Percentiles rank a stretch among this genome's conserved stretches.
Evolutionary conservation across 805 yeast genomes (phyloP).

Genomic region (Yamadazyma scolyti): DNA sequence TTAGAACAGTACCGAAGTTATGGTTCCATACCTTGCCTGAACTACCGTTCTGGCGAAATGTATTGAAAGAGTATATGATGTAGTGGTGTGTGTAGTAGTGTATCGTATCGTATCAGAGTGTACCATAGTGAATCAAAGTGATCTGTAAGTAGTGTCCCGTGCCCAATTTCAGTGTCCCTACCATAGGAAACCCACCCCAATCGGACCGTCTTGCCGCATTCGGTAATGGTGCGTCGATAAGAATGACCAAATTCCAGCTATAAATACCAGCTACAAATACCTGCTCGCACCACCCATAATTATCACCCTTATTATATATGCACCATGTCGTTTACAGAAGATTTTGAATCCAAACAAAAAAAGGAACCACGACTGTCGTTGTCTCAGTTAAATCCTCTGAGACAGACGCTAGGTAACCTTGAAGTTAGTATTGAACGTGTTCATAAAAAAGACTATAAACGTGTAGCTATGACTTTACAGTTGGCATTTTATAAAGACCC

Average conservation of each 20-base stretch:
- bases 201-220: too few relatives aligned
- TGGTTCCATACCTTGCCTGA: too few relatives aligned
- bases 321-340: conserved; percentile 21
- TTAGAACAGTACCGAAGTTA: too few relatives aligned
- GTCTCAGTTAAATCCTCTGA: conserved; percentile 27
- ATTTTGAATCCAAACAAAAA: conserved; percentile 26
- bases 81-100: too few relatives aligned
- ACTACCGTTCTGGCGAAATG: too few relatives aligned
- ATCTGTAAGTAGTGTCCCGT: too few relatives aligned
- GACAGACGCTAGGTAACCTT: conserved; percentile 12
- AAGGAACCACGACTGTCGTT: conserved; percentile 36
- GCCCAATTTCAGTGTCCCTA: too few relatives aligned
- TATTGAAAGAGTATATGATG: too few relatives aligned
- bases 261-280: background rate
- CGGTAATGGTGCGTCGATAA: too few relatives aligned
- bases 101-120: too few relatives aligned
- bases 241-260: background rate
- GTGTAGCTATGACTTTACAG: conserved; percentile 52
- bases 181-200: too few relatives aligned
- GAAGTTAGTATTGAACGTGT: conserved; percentile 17
- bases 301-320: conserved; percentile 3
- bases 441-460: conserved; percentile 44
- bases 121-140: too few relatives aligned
- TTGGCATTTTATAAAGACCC: conserved; percentile 54
- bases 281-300: background rate